These are phyloP conservation scores for Basidiobolus meristosporus DNA, from an alignment of 371 early-diverging fungal genomes.

Conservation along the genomic window DNA sequence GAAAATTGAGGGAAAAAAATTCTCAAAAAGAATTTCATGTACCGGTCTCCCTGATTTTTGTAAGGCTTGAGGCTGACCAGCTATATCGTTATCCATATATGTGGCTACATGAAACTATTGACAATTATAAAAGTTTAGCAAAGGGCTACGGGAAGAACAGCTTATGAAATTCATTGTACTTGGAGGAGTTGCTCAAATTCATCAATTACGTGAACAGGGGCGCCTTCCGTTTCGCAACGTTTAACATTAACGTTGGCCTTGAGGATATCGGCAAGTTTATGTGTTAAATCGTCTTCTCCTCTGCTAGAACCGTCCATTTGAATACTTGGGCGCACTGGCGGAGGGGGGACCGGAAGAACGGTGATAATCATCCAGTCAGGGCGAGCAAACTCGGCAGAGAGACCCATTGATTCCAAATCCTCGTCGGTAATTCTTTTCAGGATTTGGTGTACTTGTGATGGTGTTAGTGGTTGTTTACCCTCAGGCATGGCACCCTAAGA, in stretches of 20 bases:
- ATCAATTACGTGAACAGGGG: slow-evolving; percentile 85
- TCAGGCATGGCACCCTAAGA: slow-evolving; percentile 26
- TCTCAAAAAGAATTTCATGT: slow-evolving; percentile 10
- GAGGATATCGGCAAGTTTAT: slow-evolving; percentile 89
- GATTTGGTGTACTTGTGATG: slow-evolving; percentile 68
- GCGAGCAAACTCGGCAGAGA: slow-evolving; percentile 81
- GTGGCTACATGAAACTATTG: slow-evolving; percentile 91
- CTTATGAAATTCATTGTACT: slow-evolving; percentile 11
- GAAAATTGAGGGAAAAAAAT: no score
- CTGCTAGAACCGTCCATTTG: slow-evolving; percentile 85
- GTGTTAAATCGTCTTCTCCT: slow-evolving; percentile 98
- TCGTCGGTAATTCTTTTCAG: slow-evolving; percentile 83
- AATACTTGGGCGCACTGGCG: slow-evolving; percentile 97
- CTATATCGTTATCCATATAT: slow-evolving; percentile 97
- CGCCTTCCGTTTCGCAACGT: slow-evolving; percentile 87
- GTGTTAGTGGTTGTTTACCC: slow-evolving; percentile 58
- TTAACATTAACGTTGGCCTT: slow-evolving; percentile 90
- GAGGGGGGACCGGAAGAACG: slow-evolving; percentile 94
- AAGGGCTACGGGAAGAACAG: not conserved
- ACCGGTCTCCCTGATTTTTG: slow-evolving; percentile 95
- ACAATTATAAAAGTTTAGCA: not conserved
- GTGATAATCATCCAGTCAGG: slow-evolving; percentile 99
- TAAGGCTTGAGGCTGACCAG: slow-evolving; percentile 91
- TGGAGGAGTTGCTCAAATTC: slow-evolving; percentile 94
- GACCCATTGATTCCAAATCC: slow-evolving; percentile 81